phyloP scores from a whole-genome alignment of 805 yeast species.

The Metschnikowia cubensis region DNA sequence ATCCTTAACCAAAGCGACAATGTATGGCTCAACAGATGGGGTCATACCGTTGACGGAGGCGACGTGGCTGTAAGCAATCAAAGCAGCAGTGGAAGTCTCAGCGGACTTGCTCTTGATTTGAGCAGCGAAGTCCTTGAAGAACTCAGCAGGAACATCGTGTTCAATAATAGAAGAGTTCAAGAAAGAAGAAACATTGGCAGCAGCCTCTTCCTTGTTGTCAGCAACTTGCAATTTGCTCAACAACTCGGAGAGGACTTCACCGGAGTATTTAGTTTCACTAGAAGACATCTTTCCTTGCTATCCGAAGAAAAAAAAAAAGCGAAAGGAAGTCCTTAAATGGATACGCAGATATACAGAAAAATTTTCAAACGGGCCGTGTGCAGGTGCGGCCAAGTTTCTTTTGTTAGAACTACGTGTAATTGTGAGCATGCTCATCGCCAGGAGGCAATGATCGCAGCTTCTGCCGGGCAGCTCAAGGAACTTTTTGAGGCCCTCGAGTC shows the following conservation, averaged over 20 bases:
- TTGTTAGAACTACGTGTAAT: conserved; percentile 12
- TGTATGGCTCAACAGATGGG: conserved; percentile 94
- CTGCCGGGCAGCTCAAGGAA: too few species aligned
- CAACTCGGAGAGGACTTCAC: conserved; percentile 87
- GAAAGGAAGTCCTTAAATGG: conserved; percentile 13
- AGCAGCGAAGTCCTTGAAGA: conserved; percentile 72
- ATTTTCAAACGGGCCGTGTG: conserved; percentile 14
- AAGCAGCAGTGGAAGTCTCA: conserved; percentile 65
- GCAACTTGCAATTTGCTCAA: conserved; percentile 91
- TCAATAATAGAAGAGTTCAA: conserved; percentile 96
- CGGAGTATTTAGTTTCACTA: conserved; percentile 54
- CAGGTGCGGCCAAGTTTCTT: conserved; percentile 14
- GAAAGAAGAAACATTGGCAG: conserved; percentile 86
- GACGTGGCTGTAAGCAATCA: conserved; percentile 80
- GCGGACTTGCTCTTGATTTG: conserved; percentile 73
- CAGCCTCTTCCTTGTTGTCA: conserved; percentile 81
- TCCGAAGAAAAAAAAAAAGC: conserved; percentile 14
- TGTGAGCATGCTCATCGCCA: conserved; percentile 10
- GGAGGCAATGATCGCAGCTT: not conserved
- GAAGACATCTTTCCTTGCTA: conserved; percentile 42
- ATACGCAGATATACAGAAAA: conserved; percentile 16
- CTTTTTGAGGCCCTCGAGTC: not conserved
- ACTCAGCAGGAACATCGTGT: conserved; percentile 93
- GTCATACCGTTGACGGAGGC: conserved; percentile 74
- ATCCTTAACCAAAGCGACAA: conserved; percentile 69